These are phyloP conservation scores for Pythium rishiriense DNA, from an alignment of 352 stramenopile species.

Conservation along the genomic window DNA sequence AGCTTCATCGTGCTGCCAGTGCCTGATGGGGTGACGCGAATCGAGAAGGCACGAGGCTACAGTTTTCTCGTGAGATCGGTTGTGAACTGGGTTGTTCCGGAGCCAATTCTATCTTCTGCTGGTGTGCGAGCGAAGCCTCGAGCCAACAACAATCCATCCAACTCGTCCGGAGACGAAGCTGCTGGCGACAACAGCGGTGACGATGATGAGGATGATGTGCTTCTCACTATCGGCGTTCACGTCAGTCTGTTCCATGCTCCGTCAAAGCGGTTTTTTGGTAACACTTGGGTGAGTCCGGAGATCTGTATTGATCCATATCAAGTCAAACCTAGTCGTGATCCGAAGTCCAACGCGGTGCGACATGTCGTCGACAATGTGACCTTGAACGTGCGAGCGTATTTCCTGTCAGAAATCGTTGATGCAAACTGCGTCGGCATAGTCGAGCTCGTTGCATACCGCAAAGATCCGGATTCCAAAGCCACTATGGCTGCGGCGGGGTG, in stretches of 20 bases:
- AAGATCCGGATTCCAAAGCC: slow-evolving; percentile 77
- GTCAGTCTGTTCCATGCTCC: slow-evolving; percentile 89
- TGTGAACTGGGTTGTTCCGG: slow-evolving; percentile 65
- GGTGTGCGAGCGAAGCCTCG: background rate
- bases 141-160: slow-evolving; percentile 26
- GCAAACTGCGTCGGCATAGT: slow-evolving; percentile 90
- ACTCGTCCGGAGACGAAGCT: slow-evolving; percentile 7
- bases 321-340: slow-evolving; percentile 51
- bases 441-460: slow-evolving; percentile 91
- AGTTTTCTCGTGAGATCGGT: slow-evolving; percentile 68
- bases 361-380: slow-evolving; percentile 52
- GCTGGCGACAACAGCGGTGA: slow-evolving; percentile 30
- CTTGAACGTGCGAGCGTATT: slow-evolving; percentile 82
- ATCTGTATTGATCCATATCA: slow-evolving; percentile 47
- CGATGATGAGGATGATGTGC: slow-evolving; percentile 45
- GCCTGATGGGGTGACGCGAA: slow-evolving; percentile 45
- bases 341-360: slow-evolving; percentile 45
- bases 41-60: slow-evolving; percentile 63
- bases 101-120: slow-evolving; percentile 36
- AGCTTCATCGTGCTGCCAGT: slow-evolving; percentile 64
- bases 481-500: slow-evolving; percentile 78
- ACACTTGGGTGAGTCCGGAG: slow-evolving; percentile 87
- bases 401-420: slow-evolving; percentile 86
- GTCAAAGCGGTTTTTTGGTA: slow-evolving; percentile 91
- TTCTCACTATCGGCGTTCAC: slow-evolving; percentile 74